Conservation (phyloP, 1,284 basidiomycete genomes). For the Ustilago vetiveriae region DNA sequence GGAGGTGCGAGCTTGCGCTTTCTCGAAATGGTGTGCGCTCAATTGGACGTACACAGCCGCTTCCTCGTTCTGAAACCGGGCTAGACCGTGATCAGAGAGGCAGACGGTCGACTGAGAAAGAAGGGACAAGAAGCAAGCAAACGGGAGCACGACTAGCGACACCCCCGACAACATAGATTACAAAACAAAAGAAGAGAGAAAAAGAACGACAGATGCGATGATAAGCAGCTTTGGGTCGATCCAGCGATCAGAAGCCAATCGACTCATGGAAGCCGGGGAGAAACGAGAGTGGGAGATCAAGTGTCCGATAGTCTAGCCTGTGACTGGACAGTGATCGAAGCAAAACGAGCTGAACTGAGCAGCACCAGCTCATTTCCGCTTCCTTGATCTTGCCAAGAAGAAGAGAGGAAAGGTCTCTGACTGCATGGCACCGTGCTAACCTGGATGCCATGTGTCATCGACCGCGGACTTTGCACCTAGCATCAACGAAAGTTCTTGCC, state of each 20-base stretch:
- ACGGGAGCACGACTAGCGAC: background rate
- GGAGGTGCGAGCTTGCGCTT: too few species aligned
- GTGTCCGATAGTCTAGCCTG: conserved; percentile 21
- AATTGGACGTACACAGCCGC: too few species aligned
- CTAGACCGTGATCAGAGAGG: too few species aligned
- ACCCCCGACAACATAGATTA: conserved; percentile 21
- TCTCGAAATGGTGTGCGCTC: too few species aligned
- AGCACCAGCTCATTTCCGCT: too few species aligned
- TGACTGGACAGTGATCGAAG: conserved; percentile 1
- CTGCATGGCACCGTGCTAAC: conserved; percentile 27
- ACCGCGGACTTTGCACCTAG: conserved; percentile 3
- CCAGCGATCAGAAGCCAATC: conserved; percentile 8
- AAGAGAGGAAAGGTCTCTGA: conserved; percentile 4
- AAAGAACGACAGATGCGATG: background rate
- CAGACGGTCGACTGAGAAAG: background rate
- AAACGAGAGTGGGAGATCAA: conserved; percentile 7
- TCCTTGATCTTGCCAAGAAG: background rate
- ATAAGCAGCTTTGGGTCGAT: conserved; percentile 1
- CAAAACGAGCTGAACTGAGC: too few species aligned
- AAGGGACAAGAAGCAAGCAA: conserved; percentile 1
- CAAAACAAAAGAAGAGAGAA: background rate
- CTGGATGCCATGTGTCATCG: conserved; percentile 10
- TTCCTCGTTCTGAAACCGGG: too few species aligned
- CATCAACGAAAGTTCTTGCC: background rate
- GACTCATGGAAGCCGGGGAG: background rate